Base-by-base conservation (phyloP, 331 rosid genomes). In the Malus hybrid region DNA sequence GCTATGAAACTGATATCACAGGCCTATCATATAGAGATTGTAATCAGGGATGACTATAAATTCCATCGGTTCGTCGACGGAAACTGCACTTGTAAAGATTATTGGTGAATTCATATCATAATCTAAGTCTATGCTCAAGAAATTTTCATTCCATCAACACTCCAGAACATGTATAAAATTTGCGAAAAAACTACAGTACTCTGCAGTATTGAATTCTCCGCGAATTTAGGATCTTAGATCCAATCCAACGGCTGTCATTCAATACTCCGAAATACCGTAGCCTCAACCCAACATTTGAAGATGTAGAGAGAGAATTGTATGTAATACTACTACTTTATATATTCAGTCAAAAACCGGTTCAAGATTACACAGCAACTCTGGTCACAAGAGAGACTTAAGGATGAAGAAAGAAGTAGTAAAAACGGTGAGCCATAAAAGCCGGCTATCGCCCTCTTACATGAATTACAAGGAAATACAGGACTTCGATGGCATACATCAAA, bases 341-440 rank as follows among this genome's bases (percentile, higher is more conserved):
- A 85, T 65, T 76, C 69, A 65, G 80, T 69, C 67, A 73, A 85
- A 75, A 85, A 80, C 83, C 46, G 70, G 80, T 81, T 48, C 75
- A 64, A 61, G 77, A 34, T 79, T 70, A 71, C 80, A 80, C 76
- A 71, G 44, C 62, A 59, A 81, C 76, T 78, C 73, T 44, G 27
- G 67, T 61, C 83, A 78, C 72, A 62, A 65, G 61, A 77, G 73
- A 69, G 34, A 12, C 10, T 68, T 8, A 62, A 65, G 78, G 65
- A 12, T 65, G 42, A 69, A 64, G 76, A 20, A 69, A 64, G 76
- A 20, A 22, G 71, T 52, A 52, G 46, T 42, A 52, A 60, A 77
- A 29, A 42, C 39, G 79, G 88, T 84, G 82, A 73, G 83, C 91
- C 92, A 85, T 75, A 78, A 87, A 89, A 88, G 82, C 64, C 54